These are phyloP conservation scores for Gossypium schwendimanii DNA, from an alignment of 441 rosid species.

Conservation along the genomic window DNA sequence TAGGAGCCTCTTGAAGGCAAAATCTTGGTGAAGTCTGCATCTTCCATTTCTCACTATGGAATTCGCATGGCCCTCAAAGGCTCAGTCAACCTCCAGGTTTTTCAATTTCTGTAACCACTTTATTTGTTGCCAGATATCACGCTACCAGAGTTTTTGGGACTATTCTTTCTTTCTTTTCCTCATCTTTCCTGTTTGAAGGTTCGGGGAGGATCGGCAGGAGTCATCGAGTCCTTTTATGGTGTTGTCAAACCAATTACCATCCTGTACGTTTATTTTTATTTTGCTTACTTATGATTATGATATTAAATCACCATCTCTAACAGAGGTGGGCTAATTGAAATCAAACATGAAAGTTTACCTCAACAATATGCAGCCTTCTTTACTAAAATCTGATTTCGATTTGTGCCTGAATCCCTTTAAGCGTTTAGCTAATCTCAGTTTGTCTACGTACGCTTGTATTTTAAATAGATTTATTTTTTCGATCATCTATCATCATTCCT, in stretches of 20 bases:
- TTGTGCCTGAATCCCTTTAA: background rate
- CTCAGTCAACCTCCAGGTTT: constrained; percentile 70
- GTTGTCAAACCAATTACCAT: constrained; percentile 67
- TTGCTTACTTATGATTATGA: background rate
- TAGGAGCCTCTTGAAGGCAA: constrained; percentile 70
- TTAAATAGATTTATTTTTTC: background rate
- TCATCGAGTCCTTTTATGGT: constrained; percentile 71
- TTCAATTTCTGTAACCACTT: background rate
- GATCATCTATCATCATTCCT: background rate
- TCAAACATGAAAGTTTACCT: background rate
- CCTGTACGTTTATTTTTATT: constrained; percentile 33
- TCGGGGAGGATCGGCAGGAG: constrained; percentile 88
- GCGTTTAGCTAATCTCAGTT: no score
- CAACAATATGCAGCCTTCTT: background rate
- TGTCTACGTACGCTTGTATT: no score
- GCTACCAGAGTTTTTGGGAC: background rate
- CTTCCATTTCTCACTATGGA: constrained; percentile 59
- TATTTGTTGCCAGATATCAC: background rate
- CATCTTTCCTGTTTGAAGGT: constrained; percentile 29
- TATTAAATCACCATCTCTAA: background rate
- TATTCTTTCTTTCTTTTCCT: background rate
- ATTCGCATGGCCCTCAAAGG: constrained; percentile 59
- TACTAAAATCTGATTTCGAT: background rate
- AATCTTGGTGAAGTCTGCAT: constrained; percentile 50
- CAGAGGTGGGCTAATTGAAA: no score